Percentiles rank a stretch among this genome's conserved stretches.
Evolutionary conservation across 2,329 filamentous ascomycete species (phyloP).

Genomic region (Paracoccidioides brasiliensis): DNA sequence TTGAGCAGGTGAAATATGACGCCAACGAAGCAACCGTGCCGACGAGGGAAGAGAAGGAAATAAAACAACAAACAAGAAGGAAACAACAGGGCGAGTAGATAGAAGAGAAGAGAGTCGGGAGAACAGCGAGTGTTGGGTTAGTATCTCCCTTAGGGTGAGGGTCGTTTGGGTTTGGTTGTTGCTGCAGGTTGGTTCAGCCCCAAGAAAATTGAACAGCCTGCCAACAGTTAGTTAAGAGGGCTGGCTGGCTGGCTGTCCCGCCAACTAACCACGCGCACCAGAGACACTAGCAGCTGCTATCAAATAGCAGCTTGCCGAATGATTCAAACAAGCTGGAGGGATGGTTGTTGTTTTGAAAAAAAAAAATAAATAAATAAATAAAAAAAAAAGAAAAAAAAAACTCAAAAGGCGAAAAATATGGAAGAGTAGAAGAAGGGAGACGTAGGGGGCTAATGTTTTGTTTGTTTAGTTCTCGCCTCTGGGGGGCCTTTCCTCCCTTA

Average conservation of each 20-base stretch:
- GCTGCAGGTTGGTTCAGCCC: background rate
- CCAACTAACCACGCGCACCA: background rate
- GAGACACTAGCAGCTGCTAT: background rate
- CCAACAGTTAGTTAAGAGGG: background rate
- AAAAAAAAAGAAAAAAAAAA: too few relatives aligned
- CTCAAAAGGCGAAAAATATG: too few relatives aligned
- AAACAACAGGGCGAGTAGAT: background rate
- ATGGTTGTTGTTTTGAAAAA: too few relatives aligned
- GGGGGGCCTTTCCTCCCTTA: too few relatives aligned
- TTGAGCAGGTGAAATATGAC: background rate
- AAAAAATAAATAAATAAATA: too few relatives aligned
- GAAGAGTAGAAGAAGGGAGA: too few relatives aligned
- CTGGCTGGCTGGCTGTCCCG: background rate
- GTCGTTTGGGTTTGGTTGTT: background rate
- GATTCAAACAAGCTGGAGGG: too few relatives aligned
- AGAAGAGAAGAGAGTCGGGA: background rate
- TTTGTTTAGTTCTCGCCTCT: too few relatives aligned
- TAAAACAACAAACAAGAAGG: background rate
- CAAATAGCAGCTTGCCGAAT: background rate
- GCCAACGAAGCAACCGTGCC: background rate
- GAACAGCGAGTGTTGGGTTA: background rate
- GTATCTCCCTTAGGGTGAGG: background rate
- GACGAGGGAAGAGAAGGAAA: background rate
- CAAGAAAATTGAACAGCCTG: background rate
- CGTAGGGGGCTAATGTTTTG: too few relatives aligned